A percentile compares a stretch with the other conserved stretches of the same genome.
phyloP scores from a whole-genome alignment of 148 eudicot species.

The Simmondsia chinensis region DNA sequence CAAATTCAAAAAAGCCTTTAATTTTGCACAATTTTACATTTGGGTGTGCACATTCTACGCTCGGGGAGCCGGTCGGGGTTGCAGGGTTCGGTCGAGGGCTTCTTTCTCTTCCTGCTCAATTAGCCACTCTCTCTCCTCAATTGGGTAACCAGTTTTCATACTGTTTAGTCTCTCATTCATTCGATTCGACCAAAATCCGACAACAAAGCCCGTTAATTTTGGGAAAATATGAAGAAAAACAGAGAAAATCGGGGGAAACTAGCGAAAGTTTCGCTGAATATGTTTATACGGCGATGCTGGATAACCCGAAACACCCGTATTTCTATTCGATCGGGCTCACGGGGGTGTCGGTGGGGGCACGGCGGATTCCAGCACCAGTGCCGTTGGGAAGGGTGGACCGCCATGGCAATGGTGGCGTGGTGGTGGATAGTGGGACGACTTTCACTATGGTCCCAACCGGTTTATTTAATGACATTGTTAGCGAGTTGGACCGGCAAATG shows the following conservation, averaged over 20 bases:
- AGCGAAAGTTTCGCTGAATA: neutral
- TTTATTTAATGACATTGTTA: conserved; percentile 30
- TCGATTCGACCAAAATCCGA: conserved; percentile 35
- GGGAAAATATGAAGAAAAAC: conserved; percentile 26
- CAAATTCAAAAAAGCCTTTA: conserved; percentile 20
- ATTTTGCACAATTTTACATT: conserved; percentile 53
- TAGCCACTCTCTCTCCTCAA: conserved; percentile 41
- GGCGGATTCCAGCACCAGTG: conserved; percentile 35
- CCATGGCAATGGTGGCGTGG: conserved; percentile 70
- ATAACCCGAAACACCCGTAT: conserved; percentile 63
- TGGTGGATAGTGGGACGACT: conserved; percentile 85
- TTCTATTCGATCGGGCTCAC: conserved; percentile 67
- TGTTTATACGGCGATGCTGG: conserved; percentile 45
- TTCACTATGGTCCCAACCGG: conserved; percentile 55
- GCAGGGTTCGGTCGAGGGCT: conserved; percentile 87
- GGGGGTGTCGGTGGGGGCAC: conserved; percentile 41
- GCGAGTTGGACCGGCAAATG: conserved; percentile 33
- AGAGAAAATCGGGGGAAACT: neutral
- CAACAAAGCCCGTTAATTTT: conserved; percentile 79
- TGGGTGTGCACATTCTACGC: conserved; percentile 66
- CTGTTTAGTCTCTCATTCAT: conserved; percentile 72
- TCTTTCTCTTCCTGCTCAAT: conserved; percentile 78
- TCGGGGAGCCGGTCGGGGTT: conserved; percentile 82
- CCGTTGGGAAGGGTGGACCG: conserved; percentile 34
- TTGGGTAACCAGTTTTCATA: conserved; percentile 75